Evolutionary conservation across 306 rosid species (phyloP).

Genomic region (Lathyrus sativus): DNA sequence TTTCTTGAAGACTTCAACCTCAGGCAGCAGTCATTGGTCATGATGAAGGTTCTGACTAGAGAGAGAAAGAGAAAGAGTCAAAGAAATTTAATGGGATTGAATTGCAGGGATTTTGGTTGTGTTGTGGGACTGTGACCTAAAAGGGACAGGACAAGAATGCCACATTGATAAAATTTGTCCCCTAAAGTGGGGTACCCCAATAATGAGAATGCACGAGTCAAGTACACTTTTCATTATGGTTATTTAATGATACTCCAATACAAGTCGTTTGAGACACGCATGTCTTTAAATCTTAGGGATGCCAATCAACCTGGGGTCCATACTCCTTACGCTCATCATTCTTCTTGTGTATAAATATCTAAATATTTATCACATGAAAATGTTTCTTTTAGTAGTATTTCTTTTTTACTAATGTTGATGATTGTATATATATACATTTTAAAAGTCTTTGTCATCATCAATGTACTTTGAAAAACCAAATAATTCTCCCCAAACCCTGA

Average conservation of each 20-base stretch:
- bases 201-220: constrained; percentile 48
- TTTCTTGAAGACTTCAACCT: constrained; percentile 48
- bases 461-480: no score
- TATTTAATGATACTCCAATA: constrained; percentile 21
- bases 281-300: constrained; percentile 10
- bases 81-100: not conserved
- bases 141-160: constrained; percentile 49
- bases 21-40: constrained; percentile 27
- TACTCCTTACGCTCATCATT: not conserved
- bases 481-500: no score
- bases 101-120: no score
- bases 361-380: no score
- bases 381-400: no score
- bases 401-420: no score
- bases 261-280: constrained; percentile 35
- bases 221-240: constrained; percentile 51
- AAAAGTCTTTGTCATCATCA: no score
- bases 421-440: no score
- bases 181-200: constrained; percentile 61
- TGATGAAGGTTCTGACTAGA: constrained; percentile 17
- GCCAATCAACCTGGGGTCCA: not conserved
- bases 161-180: constrained; percentile 50
- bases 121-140: constrained; percentile 37
- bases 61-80: not conserved
- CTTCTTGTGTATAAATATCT: not conserved